Percentiles rank a stretch among this genome's conserved stretches.
These are phyloP conservation scores for Alternaria panax DNA, from an alignment of 2,329 filamentous ascomycete species.

Conservation along the genomic window DNA sequence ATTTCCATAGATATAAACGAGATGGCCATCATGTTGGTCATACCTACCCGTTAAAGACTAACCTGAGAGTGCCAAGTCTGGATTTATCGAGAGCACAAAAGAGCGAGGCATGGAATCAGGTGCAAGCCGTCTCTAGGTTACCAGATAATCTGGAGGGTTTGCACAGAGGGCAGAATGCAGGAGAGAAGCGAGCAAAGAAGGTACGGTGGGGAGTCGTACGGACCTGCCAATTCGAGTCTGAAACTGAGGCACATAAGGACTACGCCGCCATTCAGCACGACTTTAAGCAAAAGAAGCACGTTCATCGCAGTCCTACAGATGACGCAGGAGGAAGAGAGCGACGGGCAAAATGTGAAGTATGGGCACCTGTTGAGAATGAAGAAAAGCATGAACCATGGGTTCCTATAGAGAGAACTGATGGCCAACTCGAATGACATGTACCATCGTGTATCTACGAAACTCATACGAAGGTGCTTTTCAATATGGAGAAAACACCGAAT, in stretches of 20 bases:
- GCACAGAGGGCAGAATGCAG: background rate
- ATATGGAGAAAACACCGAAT: background rate
- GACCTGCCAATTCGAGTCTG: background rate
- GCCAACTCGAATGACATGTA: background rate
- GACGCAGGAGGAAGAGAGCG: background rate
- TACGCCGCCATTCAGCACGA: background rate
- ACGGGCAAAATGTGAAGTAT: background rate
- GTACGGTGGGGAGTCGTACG: background rate
- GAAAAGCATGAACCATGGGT: background rate
- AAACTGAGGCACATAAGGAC: background rate
- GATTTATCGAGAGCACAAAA: background rate
- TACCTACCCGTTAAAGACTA: background rate
- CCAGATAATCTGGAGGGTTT: background rate
- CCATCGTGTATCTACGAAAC: background rate
- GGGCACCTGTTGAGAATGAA: background rate
- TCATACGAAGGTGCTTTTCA: background rate
- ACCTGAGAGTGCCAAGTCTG: background rate
- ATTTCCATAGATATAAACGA: background rate
- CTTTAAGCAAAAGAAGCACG: background rate
- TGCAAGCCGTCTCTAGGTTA: constrained; percentile 13
- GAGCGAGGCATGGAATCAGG: constrained; percentile 26
- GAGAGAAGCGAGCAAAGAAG: background rate
- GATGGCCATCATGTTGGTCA: background rate
- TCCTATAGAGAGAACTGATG: background rate
- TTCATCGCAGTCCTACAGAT: background rate